Evolutionary conservation across 176 grass and related monocot genomes (phyloP), one percentile per base, ranked within the genome.

Genomic region (Alopecurus myosuroides): DNA sequence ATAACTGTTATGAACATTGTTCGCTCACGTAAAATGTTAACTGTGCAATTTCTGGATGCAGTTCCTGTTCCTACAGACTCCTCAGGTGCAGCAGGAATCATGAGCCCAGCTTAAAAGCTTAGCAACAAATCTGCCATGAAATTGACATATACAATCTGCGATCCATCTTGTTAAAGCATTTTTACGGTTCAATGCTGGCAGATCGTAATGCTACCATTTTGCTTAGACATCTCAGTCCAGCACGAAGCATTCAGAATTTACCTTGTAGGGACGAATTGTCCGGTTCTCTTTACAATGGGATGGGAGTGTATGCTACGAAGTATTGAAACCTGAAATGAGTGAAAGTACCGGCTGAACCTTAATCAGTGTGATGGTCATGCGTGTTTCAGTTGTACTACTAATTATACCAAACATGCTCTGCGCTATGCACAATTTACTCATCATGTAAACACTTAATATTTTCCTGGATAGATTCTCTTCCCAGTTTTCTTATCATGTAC

Each of bases 21-120:
- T 60, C 30, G 31, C 17, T 41, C 37, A 18, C 76, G 20, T 26
- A 56, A 3, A 14, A 42, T 63, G 5, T 40, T 84, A 58, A 81
- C 73, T 5, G 3, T 56, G 1, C 30, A 12, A 4, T 22, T 91
- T 91, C 36, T 87, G 52, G 23, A 42, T 79, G 63, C 88, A 97
- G 95, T 98, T 92, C 37, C 80, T 98, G 20, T 95, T 98, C 79
- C 60, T 92, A 65, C 87, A 91, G 82, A 91, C 89, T 68, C 92
- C 95, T 56, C 79, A 53, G 50, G 85, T 84, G 26, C 70, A 89
- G 13, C 76, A 79, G 82, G 83, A 89, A 63, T 84, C 81, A 42
- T 86, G 37, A 86, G 37, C 53, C 12, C 17, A 56, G 14, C 42
- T 4, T 34, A 30, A 64, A 45, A 20, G 3, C 20, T 33, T 23